Conservation (phyloP, 1,284 basidiomycete species). For the Sanguinoderma infundibulare region DNA sequence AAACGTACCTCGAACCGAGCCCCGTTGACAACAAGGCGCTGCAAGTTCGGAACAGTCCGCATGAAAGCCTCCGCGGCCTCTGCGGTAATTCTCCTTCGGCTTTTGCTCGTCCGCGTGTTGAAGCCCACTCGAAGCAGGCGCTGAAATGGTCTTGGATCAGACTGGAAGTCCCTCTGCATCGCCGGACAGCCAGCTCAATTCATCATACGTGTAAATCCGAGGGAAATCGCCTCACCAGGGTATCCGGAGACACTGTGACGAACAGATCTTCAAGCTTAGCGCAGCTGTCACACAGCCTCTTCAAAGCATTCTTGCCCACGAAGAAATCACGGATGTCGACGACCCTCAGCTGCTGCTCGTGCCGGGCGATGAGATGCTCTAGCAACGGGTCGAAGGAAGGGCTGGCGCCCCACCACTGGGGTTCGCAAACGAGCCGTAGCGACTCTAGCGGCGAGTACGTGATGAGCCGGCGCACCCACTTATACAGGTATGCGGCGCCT, state of each 20-base stretch:
- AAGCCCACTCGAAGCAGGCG: background rate
- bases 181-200: background rate
- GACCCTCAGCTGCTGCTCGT: slow-evolving; percentile 39
- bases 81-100: background rate
- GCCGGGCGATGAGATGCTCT: slow-evolving; percentile 44
- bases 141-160: background rate
- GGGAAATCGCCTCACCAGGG: slow-evolving; percentile 10
- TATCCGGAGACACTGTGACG: slow-evolving; percentile 11
- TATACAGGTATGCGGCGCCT: slow-evolving; percentile 42
- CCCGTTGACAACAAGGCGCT: background rate
- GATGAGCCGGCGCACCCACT: slow-evolving; percentile 49
- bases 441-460: slow-evolving; percentile 42
- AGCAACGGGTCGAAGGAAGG: slow-evolving; percentile 45
- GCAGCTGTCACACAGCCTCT: slow-evolving; percentile 18
- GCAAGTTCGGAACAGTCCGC: background rate
- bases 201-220: background rate
- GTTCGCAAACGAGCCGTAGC: slow-evolving; percentile 33
- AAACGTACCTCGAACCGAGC: background rate
- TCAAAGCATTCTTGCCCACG: slow-evolving; percentile 35
- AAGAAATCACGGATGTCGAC: slow-evolving; percentile 43
- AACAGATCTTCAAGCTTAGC: slow-evolving; percentile 20
- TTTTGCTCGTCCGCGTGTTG: background rate
- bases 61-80: background rate
- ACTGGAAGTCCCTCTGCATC: background rate
- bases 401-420: slow-evolving; percentile 20